A percentile compares a stretch with the other conserved stretches of the same genome.
Evolutionary conservation across 148 eudicot species (phyloP).

Genomic region (Fallopia convolvulus): DNA sequence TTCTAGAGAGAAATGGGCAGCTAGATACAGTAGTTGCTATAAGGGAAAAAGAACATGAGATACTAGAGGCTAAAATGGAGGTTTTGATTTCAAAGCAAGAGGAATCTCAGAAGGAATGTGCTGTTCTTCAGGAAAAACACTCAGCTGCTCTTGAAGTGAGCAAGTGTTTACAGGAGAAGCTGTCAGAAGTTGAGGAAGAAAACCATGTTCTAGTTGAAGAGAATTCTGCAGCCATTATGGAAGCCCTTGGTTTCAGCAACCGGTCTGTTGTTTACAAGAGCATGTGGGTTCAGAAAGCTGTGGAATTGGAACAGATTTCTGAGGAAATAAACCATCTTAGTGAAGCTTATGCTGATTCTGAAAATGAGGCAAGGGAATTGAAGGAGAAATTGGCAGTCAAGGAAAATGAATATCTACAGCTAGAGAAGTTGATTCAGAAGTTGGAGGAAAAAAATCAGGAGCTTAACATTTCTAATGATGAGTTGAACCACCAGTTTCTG

Average conservation of each 20-base stretch:
- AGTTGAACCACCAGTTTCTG: slow-evolving; percentile 32
- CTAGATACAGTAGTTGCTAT: slow-evolving; percentile 28
- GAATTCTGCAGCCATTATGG: slow-evolving; percentile 30
- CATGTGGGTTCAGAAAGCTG: slow-evolving; percentile 44
- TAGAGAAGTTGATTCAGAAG: slow-evolving; percentile 32
- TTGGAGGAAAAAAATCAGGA: slow-evolving; percentile 43
- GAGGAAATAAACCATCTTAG: slow-evolving; percentile 36
- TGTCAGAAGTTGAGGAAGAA: slow-evolving; percentile 35
- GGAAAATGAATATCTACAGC: slow-evolving; percentile 45
- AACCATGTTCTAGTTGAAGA: slow-evolving; percentile 37
- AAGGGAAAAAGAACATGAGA: slow-evolving; percentile 27
- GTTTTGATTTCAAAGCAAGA: slow-evolving; percentile 25
- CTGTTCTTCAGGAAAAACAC: slow-evolving; percentile 28
- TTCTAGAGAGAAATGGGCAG: slow-evolving; percentile 40
- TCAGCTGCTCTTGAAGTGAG: slow-evolving; percentile 30
- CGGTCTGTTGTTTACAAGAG: slow-evolving; percentile 36
- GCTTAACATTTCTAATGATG: slow-evolving; percentile 32
- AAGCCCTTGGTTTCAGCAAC: slow-evolving; percentile 33
- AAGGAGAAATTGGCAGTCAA: slow-evolving; percentile 36
- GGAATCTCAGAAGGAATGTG: slow-evolving; percentile 28
- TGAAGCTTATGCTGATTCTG: slow-evolving; percentile 38
- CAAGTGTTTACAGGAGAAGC: slow-evolving; percentile 26
- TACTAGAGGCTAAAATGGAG: slow-evolving; percentile 33
- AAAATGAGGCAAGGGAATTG: slow-evolving; percentile 34
- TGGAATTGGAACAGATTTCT: slow-evolving; percentile 27